Evolutionary conservation across 441 rosid species (phyloP).

Genomic region (Populus trichocarpa): DNA sequence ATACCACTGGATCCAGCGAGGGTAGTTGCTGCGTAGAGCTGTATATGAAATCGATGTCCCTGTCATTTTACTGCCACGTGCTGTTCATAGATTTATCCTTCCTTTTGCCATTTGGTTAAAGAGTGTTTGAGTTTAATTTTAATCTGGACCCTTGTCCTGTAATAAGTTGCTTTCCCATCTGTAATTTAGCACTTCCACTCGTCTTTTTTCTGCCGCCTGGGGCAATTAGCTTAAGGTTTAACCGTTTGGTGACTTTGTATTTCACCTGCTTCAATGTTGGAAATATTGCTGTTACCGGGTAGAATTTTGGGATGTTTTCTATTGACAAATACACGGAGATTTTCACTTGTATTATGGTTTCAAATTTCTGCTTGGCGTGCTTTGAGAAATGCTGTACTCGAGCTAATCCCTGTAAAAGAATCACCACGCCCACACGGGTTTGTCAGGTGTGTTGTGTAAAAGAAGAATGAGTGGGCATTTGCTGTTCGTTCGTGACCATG

Average conservation of each 20-base stretch:
- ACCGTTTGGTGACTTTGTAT: constrained; percentile 9
- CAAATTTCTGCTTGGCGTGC: neutral
- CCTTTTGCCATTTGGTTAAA: constrained; percentile 14
- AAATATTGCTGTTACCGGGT: neutral
- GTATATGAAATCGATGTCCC: constrained; percentile 25
- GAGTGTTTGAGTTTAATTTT: constrained; percentile 24
- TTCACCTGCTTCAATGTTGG: neutral
- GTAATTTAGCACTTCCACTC: constrained; percentile 29
- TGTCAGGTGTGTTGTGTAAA: neutral
- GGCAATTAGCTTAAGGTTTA: neutral
- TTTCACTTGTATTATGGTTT: neutral
- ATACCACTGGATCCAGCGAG: constrained; percentile 39
- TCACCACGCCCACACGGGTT: neutral
- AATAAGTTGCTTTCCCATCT: constrained; percentile 36
- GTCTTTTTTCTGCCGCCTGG: constrained; percentile 6
- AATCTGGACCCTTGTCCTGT: constrained; percentile 21
- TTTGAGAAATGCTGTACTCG: neutral
- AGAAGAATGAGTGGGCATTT: neutral
- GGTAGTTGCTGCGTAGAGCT: constrained; percentile 24
- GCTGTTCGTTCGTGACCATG: neutral
- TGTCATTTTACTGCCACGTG: constrained; percentile 3
- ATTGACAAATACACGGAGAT: neutral
- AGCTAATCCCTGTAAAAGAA: neutral
- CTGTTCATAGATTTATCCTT: constrained; percentile 29
- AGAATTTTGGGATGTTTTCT: neutral